Conservation (phyloP, 805 yeast species). For the Ogataea wickerhamii region DNA sequence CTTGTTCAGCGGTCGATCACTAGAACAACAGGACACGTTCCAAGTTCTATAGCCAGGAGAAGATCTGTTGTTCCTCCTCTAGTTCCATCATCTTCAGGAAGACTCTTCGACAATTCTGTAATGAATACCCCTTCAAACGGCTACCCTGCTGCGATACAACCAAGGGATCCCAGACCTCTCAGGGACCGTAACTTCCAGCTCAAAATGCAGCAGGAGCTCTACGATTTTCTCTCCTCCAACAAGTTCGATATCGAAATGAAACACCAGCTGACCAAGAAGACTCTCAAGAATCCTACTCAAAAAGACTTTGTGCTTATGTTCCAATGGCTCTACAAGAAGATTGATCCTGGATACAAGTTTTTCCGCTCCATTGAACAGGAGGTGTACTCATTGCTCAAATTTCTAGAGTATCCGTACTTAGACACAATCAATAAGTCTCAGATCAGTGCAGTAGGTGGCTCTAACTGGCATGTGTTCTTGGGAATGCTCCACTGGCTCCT, state of each 20-base stretch:
- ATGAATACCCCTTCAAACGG: conserved; percentile 17
- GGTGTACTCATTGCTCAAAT: conserved; percentile 61
- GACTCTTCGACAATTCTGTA: conserved; percentile 19
- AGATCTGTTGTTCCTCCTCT: conserved; percentile 11
- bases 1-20: conserved; percentile 27
- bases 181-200: conserved; percentile 68
- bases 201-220: conserved; percentile 62
- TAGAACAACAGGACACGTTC: conserved; percentile 18
- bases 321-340: conserved; percentile 69
- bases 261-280: conserved; percentile 61
- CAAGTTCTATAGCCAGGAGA: conserved; percentile 14
- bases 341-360: conserved; percentile 78
- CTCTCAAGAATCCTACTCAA: conserved; percentile 77
- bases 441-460: conserved; percentile 87
- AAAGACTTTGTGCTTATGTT: conserved; percentile 77
- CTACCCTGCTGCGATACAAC: conserved; percentile 10
- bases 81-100: conserved; percentile 23
- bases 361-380: conserved; percentile 70
- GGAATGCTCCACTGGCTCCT: conserved; percentile 85
- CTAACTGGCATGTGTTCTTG: conserved; percentile 77
- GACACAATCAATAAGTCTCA: conserved; percentile 80
- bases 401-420: conserved; percentile 72
- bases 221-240: conserved; percentile 57
- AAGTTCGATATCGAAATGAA: conserved; percentile 74
- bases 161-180: conserved; percentile 69